These are phyloP conservation scores for Leishmania aethiopica DNA, from an alignment of 208 protist species.

Conservation along the genomic window DNA sequence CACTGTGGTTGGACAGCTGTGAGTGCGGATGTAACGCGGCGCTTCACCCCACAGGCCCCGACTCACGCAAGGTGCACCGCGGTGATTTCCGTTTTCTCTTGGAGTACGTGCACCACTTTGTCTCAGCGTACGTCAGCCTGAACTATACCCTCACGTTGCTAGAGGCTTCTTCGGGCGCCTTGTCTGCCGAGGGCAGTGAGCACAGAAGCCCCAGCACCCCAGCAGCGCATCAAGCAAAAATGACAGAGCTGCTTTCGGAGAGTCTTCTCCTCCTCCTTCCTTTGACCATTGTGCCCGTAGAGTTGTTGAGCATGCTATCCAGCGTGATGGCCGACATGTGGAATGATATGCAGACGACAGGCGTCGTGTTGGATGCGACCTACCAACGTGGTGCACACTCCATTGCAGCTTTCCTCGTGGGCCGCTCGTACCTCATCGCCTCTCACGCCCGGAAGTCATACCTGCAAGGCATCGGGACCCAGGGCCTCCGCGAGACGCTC, in stretches of 20 bases:
- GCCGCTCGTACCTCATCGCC: slow-evolving; percentile 18
- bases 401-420: slow-evolving; percentile 26
- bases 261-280: slow-evolving; percentile 25
- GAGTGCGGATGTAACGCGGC: slow-evolving; percentile 31
- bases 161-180: slow-evolving; percentile 21
- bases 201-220: slow-evolving; percentile 7
- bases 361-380: slow-evolving; percentile 20
- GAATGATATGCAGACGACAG: slow-evolving; percentile 20
- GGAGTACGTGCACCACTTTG: slow-evolving; percentile 56
- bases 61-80: slow-evolving; percentile 44
- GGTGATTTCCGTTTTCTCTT: slow-evolving; percentile 54
- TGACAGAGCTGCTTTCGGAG: slow-evolving; percentile 20
- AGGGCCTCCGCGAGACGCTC: slow-evolving; percentile 11
- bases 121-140: slow-evolving; percentile 40
- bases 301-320: slow-evolving; percentile 21
- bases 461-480: slow-evolving; percentile 14
- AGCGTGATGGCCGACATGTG: slow-evolving; percentile 12
- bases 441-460: slow-evolving; percentile 20
- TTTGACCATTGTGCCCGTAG: slow-evolving; percentile 2
- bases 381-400: slow-evolving; percentile 22
- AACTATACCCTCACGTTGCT: slow-evolving; percentile 34
- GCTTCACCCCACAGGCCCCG: slow-evolving; percentile 41
- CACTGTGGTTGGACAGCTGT: slow-evolving; percentile 22
- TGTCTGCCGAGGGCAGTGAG: not conserved
- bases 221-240: slow-evolving; percentile 13